phyloP scores from a whole-genome alignment of 257 asterid species.

The Solanum phureja region DNA sequence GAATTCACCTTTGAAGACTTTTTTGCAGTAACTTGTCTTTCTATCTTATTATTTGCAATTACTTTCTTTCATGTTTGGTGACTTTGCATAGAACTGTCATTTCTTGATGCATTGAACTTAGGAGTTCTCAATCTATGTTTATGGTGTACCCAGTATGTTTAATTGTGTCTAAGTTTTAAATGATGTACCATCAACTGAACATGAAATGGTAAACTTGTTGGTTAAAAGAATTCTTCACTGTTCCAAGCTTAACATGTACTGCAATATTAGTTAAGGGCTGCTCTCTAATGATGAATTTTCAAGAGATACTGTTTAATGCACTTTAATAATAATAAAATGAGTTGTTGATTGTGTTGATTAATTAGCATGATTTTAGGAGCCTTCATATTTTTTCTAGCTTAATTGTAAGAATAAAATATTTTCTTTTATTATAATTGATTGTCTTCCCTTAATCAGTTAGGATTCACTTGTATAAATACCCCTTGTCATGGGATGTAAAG shows the following conservation, averaged over 20 bases:
- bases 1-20: slow-evolving; percentile 98
- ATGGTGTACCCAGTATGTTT: not conserved
- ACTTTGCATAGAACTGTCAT: not conserved
- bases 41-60: not conserved
- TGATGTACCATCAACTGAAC: not conserved
- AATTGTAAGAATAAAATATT: not conserved
- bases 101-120: not conserved
- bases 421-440: not conserved
- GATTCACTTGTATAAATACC: not conserved
- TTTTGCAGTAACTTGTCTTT: slow-evolving; percentile 43
- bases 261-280: not conserved
- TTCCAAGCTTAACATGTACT: not conserved
- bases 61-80: not conserved
- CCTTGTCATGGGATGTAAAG: not conserved
- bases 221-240: not conserved
- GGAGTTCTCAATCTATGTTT: not conserved
- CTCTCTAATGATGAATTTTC: not conserved
- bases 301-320: not conserved
- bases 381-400: not conserved
- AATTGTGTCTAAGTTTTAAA: not conserved
- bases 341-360: not conserved
- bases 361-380: not conserved
- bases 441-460: not conserved
- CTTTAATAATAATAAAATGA: not conserved
- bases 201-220: not conserved